Evolutionary conservation across 148 eudicot genomes (phyloP).

Genomic region (Amaranthus hypochondriacus): DNA sequence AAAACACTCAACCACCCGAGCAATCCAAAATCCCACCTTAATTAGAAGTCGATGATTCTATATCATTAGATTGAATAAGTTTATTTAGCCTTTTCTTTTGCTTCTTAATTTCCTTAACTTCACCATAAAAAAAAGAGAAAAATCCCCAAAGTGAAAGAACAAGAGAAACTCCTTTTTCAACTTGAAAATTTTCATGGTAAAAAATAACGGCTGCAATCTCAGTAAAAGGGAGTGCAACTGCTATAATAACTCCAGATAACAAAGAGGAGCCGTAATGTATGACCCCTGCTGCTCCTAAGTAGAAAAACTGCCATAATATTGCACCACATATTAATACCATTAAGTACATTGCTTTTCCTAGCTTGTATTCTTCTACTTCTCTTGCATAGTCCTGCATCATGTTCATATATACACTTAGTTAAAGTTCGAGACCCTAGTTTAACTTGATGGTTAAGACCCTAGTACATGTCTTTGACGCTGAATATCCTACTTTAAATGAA

Average conservation of each 20-base stretch:
- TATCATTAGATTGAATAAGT: neutral
- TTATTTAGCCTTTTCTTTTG: conserved; percentile 11
- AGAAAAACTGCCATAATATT: conserved; percentile 60
- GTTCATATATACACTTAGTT: neutral
- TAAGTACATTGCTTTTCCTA: conserved; percentile 41
- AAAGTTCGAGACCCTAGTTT: neutral
- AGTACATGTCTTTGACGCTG: neutral
- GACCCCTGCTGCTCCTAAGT: conserved; percentile 60
- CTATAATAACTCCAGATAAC: conserved; percentile 47
- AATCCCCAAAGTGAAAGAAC: conserved; percentile 71
- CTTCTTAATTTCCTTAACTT: conserved; percentile 22
- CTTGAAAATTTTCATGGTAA: conserved; percentile 53
- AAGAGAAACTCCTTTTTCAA: conserved; percentile 59
- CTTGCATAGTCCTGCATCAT: conserved; percentile 40
- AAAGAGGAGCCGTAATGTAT: conserved; percentile 60
- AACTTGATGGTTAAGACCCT: neutral
- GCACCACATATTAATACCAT: conserved; percentile 35
- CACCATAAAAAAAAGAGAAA: conserved; percentile 62
- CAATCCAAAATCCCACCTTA: too few relatives aligned
- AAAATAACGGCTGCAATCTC: conserved; percentile 51
- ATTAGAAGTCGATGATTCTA: neutral
- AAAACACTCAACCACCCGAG: too few relatives aligned
- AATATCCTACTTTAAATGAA: too few relatives aligned
- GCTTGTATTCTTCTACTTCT: conserved; percentile 41
- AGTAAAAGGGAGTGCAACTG: conserved; percentile 45